phyloP scores from a whole-genome alignment of 306 rosid species.

The Inga oerstediana region DNA sequence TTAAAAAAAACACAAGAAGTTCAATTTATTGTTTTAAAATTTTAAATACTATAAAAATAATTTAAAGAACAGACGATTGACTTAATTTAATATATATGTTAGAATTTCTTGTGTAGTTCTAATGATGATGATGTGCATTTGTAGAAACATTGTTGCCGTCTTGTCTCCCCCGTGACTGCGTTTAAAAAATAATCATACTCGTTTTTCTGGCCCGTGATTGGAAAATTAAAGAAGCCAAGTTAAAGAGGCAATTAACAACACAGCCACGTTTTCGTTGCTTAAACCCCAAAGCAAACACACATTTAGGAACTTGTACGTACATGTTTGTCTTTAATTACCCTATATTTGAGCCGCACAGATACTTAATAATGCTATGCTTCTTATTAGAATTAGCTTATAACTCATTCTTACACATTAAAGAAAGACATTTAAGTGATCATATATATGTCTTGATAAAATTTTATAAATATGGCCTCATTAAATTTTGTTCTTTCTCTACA shows the following conservation, averaged over 20 bases:
- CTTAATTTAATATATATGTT: background rate
- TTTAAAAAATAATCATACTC: background rate
- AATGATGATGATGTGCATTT: conserved; percentile 19
- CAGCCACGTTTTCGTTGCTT: background rate
- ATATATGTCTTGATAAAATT: too few species aligned
- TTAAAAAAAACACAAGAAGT: background rate
- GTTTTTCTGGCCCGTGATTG: conserved; percentile 40
- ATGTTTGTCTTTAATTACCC: background rate
- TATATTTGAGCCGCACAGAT: too few species aligned
- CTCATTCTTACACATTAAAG: too few species aligned
- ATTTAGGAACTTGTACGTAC: too few species aligned
- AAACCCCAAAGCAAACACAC: background rate
- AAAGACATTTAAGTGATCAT: too few species aligned
- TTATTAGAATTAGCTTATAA: too few species aligned
- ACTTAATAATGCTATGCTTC: too few species aligned
- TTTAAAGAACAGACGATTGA: background rate
- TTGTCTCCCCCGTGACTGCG: conserved; percentile 46
- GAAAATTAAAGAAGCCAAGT: background rate
- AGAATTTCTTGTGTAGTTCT: background rate
- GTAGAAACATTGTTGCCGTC: conserved; percentile 23
- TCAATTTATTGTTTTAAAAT: background rate
- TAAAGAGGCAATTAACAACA: conserved; percentile 17
- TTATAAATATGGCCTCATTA: too few species aligned
- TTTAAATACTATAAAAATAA: background rate
- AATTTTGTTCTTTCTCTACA: too few species aligned